These are phyloP conservation scores for Flagelloscypha sp. DNA, from an alignment of 768 basidiomycete genomes.

Conservation along the genomic window DNA sequence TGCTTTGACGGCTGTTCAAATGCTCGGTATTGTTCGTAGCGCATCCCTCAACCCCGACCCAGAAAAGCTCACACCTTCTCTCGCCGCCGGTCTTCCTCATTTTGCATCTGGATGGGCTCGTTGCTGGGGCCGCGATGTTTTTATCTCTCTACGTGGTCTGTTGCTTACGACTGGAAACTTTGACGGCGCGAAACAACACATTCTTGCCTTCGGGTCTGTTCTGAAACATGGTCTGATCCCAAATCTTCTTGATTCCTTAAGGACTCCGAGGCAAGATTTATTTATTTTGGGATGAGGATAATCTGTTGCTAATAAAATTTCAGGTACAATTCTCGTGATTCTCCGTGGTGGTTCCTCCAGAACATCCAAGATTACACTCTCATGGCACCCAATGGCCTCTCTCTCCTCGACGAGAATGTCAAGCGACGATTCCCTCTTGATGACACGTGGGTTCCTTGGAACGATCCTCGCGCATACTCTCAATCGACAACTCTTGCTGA, in stretches of 20 bases:
- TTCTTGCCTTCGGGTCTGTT: constrained; percentile 86
- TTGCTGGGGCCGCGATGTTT: constrained; percentile 93
- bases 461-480: constrained; percentile 76
- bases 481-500: constrained; percentile 84
- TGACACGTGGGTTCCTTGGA: constrained; percentile 89
- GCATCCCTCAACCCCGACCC: constrained; percentile 90
- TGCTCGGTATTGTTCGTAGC: constrained; percentile 86
- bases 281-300: background rate
- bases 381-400: constrained; percentile 76
- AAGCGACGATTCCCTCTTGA: constrained; percentile 93
- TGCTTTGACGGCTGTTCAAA: constrained; percentile 77
- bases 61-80: constrained; percentile 56
- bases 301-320: background rate
- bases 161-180: constrained; percentile 92
- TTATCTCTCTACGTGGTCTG: constrained; percentile 88
- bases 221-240: constrained; percentile 95
- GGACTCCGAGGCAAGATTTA: constrained; percentile 61
- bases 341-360: constrained; percentile 99
- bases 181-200: constrained; percentile 79
- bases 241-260: constrained; percentile 85
- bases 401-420: constrained; percentile 72
- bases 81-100: constrained; percentile 94
- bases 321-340: constrained; percentile 94
- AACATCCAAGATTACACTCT: constrained; percentile 92
- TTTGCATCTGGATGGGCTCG: constrained; percentile 91